These are phyloP conservation scores for Suhomyces panamericanus DNA, from an alignment of 1,139 yeast genomes.

Conservation along the genomic window DNA sequence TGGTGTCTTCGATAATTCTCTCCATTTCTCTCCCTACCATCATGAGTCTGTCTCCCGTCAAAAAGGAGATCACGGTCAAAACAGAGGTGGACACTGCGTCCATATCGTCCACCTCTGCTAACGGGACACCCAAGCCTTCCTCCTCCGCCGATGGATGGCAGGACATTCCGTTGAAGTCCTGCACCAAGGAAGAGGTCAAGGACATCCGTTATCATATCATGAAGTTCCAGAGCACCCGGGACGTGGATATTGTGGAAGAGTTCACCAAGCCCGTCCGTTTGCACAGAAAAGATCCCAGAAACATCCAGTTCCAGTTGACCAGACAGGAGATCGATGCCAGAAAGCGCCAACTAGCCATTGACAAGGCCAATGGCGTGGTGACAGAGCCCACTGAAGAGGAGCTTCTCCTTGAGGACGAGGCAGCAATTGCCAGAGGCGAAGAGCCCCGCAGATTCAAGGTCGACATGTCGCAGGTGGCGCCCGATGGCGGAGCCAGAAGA, in stretches of 20 bases:
- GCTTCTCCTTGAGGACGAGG: conserved; percentile 21
- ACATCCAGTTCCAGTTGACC: conserved; percentile 80
- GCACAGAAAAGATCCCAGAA: conserved; percentile 90
- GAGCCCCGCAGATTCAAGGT: conserved; percentile 13
- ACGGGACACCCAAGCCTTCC: conserved; percentile 13
- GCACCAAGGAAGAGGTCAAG: conserved; percentile 68
- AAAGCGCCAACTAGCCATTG: conserved; percentile 47
- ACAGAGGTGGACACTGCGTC: conserved; percentile 18
- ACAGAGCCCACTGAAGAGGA: conserved; percentile 33
- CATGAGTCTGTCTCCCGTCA: conserved; percentile 30
- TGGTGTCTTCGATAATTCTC: neutral
- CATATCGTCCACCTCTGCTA: conserved; percentile 6
- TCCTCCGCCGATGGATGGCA: conserved; percentile 42
- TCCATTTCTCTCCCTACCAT: conserved; percentile 3
- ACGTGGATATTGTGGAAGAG: conserved; percentile 67
- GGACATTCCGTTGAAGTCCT: conserved; percentile 71
- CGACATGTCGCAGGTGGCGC: conserved; percentile 77
- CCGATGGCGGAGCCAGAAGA: conserved; percentile 88
- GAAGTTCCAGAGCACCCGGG: conserved; percentile 72
- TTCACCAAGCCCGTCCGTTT: conserved; percentile 82
- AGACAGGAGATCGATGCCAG: conserved; percentile 60
- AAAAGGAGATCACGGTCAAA: conserved; percentile 30
- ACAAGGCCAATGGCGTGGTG: conserved; percentile 21
- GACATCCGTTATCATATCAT: conserved; percentile 79
- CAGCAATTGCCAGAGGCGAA: conserved; percentile 17